phyloP scores from a whole-genome alignment of 306 rosid genomes.

The Dryas octopetala region DNA sequence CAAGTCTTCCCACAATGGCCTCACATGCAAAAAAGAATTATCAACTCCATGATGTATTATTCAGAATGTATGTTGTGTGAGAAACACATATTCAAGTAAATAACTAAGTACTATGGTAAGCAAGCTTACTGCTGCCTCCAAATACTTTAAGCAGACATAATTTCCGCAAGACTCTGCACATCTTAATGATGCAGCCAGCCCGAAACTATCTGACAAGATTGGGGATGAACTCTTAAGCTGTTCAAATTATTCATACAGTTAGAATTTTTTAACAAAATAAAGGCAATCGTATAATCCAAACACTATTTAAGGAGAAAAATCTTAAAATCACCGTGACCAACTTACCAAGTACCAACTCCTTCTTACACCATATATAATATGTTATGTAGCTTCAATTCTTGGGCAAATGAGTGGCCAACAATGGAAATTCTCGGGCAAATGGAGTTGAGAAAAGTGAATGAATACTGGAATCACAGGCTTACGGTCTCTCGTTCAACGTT shows the following conservation, averaged over 20 bases:
- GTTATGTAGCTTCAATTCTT: no score
- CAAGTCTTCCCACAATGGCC: slow-evolving; percentile 86
- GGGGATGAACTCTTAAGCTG: slow-evolving; percentile 91
- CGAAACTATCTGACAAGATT: slow-evolving; percentile 42
- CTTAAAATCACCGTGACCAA: slow-evolving; percentile 35
- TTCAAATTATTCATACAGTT: slow-evolving; percentile 15
- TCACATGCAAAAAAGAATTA: slow-evolving; percentile 28
- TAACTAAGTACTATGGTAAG: no score
- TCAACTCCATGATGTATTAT: no score
- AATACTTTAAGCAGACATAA: slow-evolving; percentile 69
- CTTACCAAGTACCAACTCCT: no score
- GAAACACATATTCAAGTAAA: background rate
- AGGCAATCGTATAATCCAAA: slow-evolving; percentile 23
- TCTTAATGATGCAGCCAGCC: slow-evolving; percentile 67
- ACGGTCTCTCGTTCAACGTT: no score
- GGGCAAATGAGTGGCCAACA: no score
- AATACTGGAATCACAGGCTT: no score
- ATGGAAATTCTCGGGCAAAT: no score
- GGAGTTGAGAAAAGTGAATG: no score
- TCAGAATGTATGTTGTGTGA: background rate
- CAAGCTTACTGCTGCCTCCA: slow-evolving; percentile 82
- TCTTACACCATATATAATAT: no score
- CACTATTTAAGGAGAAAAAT: slow-evolving; percentile 21
- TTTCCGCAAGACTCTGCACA: slow-evolving; percentile 57
- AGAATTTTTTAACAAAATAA: background rate